Evolutionary conservation across 176 grass and related monocot genomes (phyloP).

Genomic region (Musa troglodytarum): DNA sequence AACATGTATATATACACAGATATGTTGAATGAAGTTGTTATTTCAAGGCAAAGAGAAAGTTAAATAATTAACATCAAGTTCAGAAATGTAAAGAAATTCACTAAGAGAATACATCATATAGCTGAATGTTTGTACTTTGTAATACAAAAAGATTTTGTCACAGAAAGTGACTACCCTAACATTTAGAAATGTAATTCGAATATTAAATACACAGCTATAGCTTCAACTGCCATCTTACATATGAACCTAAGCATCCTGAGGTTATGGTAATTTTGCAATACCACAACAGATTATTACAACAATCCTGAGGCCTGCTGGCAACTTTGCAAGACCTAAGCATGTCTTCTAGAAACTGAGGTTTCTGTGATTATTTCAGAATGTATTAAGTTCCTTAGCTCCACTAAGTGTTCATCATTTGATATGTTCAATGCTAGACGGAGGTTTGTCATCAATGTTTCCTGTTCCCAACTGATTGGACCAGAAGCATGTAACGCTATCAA

Average conservation of each 20-base stretch:
- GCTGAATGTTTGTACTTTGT: neutral
- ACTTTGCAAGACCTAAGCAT: neutral
- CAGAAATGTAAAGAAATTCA: neutral
- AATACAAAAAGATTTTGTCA: neutral
- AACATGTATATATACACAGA: neutral
- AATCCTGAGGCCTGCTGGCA: neutral
- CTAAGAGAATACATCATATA: neutral
- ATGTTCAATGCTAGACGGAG: slow-evolving; percentile 82
- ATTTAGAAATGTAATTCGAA: neutral
- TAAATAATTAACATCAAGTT: neutral
- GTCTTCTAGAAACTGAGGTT: slow-evolving; percentile 8
- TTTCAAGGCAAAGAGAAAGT: neutral
- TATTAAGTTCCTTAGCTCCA: slow-evolving; percentile 63
- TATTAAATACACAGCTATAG: neutral
- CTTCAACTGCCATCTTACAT: neutral
- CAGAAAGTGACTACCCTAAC: neutral
- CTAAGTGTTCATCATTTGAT: slow-evolving; percentile 88
- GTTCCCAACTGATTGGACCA: slow-evolving; percentile 96
- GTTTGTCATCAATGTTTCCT: slow-evolving; percentile 83
- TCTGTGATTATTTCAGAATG: slow-evolving; percentile 6
- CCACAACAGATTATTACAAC: neutral
- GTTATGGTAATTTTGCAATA: no score
- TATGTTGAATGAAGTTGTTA: neutral
- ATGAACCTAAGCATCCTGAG: neutral
- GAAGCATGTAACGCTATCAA: slow-evolving; percentile 72